These are phyloP conservation scores for Yarrowia osloensis DNA, from an alignment of 805 yeast species.

Conservation along the genomic window DNA sequence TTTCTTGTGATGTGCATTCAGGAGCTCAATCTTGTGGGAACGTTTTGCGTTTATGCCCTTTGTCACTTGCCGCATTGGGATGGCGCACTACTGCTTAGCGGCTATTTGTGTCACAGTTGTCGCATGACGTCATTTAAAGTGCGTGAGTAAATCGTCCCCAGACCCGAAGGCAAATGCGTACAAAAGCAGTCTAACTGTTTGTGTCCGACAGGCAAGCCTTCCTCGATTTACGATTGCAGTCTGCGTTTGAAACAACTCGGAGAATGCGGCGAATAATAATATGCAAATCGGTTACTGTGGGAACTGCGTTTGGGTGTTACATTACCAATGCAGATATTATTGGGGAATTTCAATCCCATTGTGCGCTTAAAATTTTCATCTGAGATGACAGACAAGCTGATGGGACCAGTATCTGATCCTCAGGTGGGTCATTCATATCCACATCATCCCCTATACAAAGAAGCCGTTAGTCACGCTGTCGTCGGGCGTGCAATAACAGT, in stretches of 20 bases:
- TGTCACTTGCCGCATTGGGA: neutral
- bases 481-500: too few relatives aligned
- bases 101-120: neutral
- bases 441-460: too few relatives aligned
- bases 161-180: neutral
- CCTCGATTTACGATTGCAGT: neutral
- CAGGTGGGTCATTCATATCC: neutral
- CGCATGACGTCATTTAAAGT: neutral
- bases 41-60: neutral
- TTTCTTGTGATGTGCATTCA: too few relatives aligned
- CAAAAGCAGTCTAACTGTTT: neutral
- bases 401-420: neutral
- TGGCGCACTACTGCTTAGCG: neutral
- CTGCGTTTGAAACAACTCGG: neutral
- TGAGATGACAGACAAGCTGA: neutral
- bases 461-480: too few relatives aligned
- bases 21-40: too few relatives aligned
- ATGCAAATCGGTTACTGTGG: neutral
- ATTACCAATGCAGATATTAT: constrained; percentile 10
- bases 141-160: neutral
- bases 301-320: neutral
- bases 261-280: neutral
- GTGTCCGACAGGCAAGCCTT: neutral
- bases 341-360: neutral
- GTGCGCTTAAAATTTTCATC: neutral